Evolutionary conservation across 2,329 filamentous ascomycete species (phyloP).

Genomic region (Cladophialophora carrionii): DNA sequence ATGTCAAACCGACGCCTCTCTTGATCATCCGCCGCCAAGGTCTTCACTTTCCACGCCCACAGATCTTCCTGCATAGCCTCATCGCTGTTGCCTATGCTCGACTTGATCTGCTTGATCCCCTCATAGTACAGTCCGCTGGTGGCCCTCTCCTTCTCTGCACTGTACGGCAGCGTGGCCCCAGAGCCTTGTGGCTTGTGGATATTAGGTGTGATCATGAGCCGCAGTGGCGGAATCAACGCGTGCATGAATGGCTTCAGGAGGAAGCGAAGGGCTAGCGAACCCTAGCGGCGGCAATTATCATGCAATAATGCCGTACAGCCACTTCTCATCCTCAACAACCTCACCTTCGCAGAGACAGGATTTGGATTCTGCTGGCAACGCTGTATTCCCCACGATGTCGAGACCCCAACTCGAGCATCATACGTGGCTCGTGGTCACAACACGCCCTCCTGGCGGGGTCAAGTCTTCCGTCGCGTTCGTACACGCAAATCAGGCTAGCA

Average conservation of each 20-base stretch:
- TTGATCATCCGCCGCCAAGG: slow-evolving; percentile 39
- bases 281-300: slow-evolving; percentile 20
- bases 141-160: slow-evolving; percentile 45
- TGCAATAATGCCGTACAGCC: slow-evolving; percentile 19
- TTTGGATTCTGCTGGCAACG: slow-evolving; percentile 12
- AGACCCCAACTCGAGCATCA: background rate
- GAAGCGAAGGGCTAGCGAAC: slow-evolving; percentile 40
- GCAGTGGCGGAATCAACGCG: slow-evolving; percentile 44
- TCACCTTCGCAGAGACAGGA: slow-evolving; percentile 26
- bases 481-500: slow-evolving; percentile 1
- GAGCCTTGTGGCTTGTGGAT: slow-evolving; percentile 49
- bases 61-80: slow-evolving; percentile 55
- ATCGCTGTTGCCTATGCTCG: slow-evolving; percentile 52
- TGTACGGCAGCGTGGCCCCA: slow-evolving; percentile 47
- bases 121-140: slow-evolving; percentile 53
- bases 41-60: slow-evolving; percentile 54
- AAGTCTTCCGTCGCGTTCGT: background rate
- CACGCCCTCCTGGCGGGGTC: background rate
- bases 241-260: slow-evolving; percentile 47
- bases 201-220: slow-evolving; percentile 43
- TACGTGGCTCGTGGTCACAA: background rate
- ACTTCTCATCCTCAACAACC: slow-evolving; percentile 35
- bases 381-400: background rate
- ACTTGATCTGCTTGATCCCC: slow-evolving; percentile 46
- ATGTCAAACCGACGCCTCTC: slow-evolving; percentile 39